Evolutionary conservation across 2,329 filamentous ascomycete species (phyloP), one percentile per base, ranked within the genome.

Genomic region (Bipolaris oryzae): DNA sequence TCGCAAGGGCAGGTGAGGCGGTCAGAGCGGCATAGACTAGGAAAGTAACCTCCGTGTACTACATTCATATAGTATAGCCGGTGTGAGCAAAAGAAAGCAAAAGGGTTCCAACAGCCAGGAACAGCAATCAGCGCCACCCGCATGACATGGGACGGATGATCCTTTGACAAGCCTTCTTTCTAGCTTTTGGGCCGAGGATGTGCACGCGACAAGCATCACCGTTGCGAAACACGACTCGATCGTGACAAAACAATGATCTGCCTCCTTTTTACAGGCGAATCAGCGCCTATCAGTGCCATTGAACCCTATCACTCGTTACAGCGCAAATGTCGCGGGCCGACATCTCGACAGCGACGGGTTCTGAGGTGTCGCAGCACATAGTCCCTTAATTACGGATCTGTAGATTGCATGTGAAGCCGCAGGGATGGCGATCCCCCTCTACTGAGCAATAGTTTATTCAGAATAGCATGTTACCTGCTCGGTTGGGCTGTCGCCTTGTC

Each of bases 321-420:
- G 34, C 31, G 15, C 21, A 15, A 15, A 18, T 37, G 5, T 37
- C 20, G 31, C 11, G 21, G 18, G 15, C 15, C 45, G 34, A n/a
- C 45, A 38, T 38, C 34, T 28, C 28, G 18, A 18, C 20, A 9
- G 33, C 44, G 13, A 21, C 13, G 45, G 18, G 33, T 13, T 37
- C 33, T 21, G 21, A n/a, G 3, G 15, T 11, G 20, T 48, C 34
- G 11, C 45, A 13, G 34, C 34, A 23, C 34, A 28, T 13, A 23
- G 15, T 28, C 33, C 20, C 25, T 48, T 48, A 34, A 48, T 48
- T 48, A 38, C 33, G 20, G 18, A 11, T 38, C 9, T 25, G n/a
- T 13, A 16, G 5, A 15, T 23, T 68, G 63, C 65, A 69, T 58
- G 57, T 69, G 66, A 69, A 69, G 58, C 45, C 20, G 45, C 47